These are phyloP conservation scores for Bodo saltans DNA, from an alignment of 78 protist genomes.

Conservation along the genomic window DNA sequence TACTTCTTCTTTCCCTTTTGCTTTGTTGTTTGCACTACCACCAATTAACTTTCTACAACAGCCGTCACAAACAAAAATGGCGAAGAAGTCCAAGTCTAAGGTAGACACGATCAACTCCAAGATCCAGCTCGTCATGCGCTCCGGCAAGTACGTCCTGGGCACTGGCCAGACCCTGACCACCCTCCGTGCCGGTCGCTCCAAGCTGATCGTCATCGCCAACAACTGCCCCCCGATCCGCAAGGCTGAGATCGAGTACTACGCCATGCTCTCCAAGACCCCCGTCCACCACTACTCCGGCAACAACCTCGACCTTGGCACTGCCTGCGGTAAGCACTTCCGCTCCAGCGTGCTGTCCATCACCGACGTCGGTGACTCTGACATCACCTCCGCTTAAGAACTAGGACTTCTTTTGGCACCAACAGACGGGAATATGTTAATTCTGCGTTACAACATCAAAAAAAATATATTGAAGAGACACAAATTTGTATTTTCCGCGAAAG, in stretches of 20 bases:
- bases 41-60: background rate
- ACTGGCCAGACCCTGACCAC: constrained; percentile 88
- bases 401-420: too few relatives aligned
- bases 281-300: constrained; percentile 96
- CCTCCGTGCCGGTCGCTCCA: constrained; percentile 87
- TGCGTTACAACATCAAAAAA: too few relatives aligned
- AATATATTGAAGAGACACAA: too few relatives aligned
- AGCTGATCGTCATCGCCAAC: constrained; percentile 91
- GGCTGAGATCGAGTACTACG: constrained; percentile 98
- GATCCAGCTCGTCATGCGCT: constrained; percentile 95
- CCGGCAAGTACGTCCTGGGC: constrained; percentile 96
- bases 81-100: constrained; percentile 62
- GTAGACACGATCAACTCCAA: constrained; percentile 88
- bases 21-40: background rate
- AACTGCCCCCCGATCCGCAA: constrained; percentile 97
- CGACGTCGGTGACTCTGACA: constrained; percentile 95
- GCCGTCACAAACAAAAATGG: constrained; percentile 15
- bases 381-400: constrained; percentile 39
- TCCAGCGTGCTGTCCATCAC: constrained; percentile 79
- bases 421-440: too few relatives aligned
- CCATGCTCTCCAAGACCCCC: constrained; percentile 91
- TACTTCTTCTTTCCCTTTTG: background rate
- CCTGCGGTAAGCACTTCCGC: constrained; percentile 97
- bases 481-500: too few relatives aligned
- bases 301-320: constrained; percentile 98